These are phyloP conservation scores for Entomortierella lignicola DNA, from an alignment of 192 early-diverging fungal genomes.

Conservation along the genomic window DNA sequence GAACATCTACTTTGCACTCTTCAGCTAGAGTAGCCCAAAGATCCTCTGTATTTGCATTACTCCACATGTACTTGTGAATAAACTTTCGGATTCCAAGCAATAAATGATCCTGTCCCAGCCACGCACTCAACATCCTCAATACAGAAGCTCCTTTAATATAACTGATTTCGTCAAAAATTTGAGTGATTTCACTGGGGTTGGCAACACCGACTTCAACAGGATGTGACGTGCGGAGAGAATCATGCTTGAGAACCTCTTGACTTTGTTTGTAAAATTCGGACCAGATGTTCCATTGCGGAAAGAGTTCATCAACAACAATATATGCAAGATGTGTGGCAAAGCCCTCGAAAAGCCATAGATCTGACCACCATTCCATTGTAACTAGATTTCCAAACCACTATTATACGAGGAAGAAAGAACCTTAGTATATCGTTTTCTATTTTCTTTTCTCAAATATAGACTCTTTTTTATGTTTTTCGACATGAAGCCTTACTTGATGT, in stretches of 20 bases:
- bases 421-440: background rate
- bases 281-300: conserved; percentile 85
- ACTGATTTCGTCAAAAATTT: conserved; percentile 90
- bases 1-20: conserved; percentile 74
- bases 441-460: too few species aligned
- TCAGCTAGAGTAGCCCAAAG: conserved; percentile 77
- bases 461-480: too few species aligned
- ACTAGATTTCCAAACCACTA: conserved; percentile 62
- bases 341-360: conserved; percentile 62
- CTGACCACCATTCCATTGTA: conserved; percentile 63
- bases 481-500: conserved; percentile 25
- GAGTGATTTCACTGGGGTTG: conserved; percentile 75
- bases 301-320: conserved; percentile 76
- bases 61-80: conserved; percentile 75
- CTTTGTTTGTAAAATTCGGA: conserved; percentile 74
- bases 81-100: conserved; percentile 67
- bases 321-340: conserved; percentile 63
- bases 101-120: conserved; percentile 62
- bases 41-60: conserved; percentile 79
- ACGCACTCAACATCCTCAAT: conserved; percentile 83
- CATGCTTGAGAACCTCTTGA: conserved; percentile 80
- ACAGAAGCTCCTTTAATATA: conserved; percentile 87
- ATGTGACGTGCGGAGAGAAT: conserved; percentile 82
- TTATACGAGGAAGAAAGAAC: background rate
- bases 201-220: conserved; percentile 84